These are phyloP conservation scores for Suillus ampliporus DNA, from an alignment of 768 basidiomycete species.

Conservation along the genomic window DNA sequence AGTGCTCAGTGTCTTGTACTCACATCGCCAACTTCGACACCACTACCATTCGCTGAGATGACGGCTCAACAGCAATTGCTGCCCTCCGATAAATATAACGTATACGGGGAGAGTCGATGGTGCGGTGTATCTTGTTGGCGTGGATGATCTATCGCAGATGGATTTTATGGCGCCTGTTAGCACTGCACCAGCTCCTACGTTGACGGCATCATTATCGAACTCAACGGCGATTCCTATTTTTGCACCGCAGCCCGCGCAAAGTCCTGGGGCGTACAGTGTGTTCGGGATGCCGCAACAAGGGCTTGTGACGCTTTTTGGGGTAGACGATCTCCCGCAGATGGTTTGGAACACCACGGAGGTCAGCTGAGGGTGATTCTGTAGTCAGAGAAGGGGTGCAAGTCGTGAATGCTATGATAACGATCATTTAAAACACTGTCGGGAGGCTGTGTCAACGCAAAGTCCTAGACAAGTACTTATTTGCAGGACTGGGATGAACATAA, in stretches of 20 bases:
- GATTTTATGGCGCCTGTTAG: not conserved
- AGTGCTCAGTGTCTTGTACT: constrained; percentile 32
- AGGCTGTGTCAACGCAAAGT: no score
- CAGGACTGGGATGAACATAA: no score
- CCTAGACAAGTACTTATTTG: no score
- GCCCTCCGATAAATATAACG: constrained; percentile 16
- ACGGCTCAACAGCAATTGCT: constrained; percentile 19
- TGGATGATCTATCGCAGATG: constrained; percentile 23
- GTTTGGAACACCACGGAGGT: not conserved
- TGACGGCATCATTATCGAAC: not conserved
- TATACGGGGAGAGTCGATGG: constrained; percentile 26
- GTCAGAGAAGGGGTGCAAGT: not conserved
- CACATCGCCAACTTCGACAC: constrained; percentile 34
- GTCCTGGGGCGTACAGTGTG: constrained; percentile 17
- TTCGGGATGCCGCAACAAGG: constrained; percentile 18
- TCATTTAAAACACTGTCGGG: not conserved
- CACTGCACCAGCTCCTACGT: not conserved
- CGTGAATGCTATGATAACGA: not conserved
- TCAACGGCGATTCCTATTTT: not conserved
- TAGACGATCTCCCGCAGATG: constrained; percentile 23
- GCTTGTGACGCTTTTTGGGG: constrained; percentile 23
- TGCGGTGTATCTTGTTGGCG: constrained; percentile 20
- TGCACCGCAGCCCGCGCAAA: not conserved
- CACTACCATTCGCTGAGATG: constrained; percentile 20
- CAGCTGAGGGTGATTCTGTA: not conserved